These are phyloP conservation scores for Vigna angularis DNA, from an alignment of 306 rosid species.

Conservation along the genomic window DNA sequence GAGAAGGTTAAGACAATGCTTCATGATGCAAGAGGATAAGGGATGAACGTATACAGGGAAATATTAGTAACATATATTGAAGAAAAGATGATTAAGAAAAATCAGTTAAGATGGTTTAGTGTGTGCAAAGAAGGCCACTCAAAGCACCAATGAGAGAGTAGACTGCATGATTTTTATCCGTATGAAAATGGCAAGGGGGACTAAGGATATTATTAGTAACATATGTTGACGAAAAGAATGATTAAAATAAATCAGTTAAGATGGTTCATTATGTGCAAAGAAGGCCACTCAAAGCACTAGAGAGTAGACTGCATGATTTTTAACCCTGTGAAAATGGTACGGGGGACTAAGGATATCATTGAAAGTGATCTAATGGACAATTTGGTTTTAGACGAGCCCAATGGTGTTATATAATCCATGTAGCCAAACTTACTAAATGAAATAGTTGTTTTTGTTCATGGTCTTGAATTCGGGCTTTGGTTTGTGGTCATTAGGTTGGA, in stretches of 20 bases:
- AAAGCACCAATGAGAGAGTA: neutral
- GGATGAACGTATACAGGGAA: neutral
- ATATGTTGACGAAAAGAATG: too few relatives aligned
- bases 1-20: neutral
- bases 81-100: neutral
- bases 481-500: neutral
- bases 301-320: too few relatives aligned
- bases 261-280: too few relatives aligned
- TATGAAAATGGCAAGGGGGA: neutral
- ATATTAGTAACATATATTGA: neutral
- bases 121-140: neutral
- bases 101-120: neutral
- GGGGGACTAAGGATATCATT: too few relatives aligned
- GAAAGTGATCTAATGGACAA: neutral
- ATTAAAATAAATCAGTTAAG: too few relatives aligned
- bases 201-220: too few relatives aligned
- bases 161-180: neutral
- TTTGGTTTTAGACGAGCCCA: neutral
- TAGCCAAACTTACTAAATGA: neutral
- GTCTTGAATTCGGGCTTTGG: conserved; percentile 19
- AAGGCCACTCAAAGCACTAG: too few relatives aligned
- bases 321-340: too few relatives aligned
- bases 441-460: neutral
- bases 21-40: neutral
- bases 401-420: neutral